Conservation (phyloP, 148 eudicot species). For the Agrostemma githago region DNA sequence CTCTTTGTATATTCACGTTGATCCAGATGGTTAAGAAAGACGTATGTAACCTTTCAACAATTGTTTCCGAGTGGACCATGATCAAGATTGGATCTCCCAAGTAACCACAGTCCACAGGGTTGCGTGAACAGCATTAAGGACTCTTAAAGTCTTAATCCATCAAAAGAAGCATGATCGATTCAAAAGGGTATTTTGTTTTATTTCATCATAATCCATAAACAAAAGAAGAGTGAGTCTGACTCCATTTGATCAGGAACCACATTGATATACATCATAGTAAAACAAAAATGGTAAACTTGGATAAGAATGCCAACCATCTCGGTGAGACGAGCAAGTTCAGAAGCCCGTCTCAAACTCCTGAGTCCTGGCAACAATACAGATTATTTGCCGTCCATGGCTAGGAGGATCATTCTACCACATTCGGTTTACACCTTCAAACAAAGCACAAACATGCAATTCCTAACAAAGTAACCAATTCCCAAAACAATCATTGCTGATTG, state of each 20-base stretch:
- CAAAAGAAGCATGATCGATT: too few relatives aligned
- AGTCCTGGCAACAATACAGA: slow-evolving; percentile 9
- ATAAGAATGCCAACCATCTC: background rate
- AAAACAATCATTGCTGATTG: background rate
- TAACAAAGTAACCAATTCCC: slow-evolving; percentile 9
- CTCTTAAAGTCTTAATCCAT: too few relatives aligned
- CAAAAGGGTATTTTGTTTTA: too few relatives aligned
- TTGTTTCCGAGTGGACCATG: too few relatives aligned
- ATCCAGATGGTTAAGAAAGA: too few relatives aligned
- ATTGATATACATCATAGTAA: background rate
- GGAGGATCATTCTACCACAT: background rate
- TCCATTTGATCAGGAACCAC: background rate
- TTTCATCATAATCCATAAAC: too few relatives aligned
- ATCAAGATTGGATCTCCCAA: too few relatives aligned
- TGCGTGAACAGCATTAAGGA: too few relatives aligned
- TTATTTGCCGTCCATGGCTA: slow-evolving; percentile 21
- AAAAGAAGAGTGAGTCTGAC: too few relatives aligned
- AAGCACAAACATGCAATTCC: slow-evolving; percentile 7
- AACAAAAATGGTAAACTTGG: background rate
- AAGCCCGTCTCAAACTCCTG: background rate
- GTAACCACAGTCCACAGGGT: too few relatives aligned
- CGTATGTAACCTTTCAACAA: too few relatives aligned
- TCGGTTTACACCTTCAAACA: slow-evolving; percentile 15
- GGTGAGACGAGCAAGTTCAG: background rate
- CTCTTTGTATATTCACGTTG: too few relatives aligned